Evolutionary conservation across 345 rosid species (phyloP), one percentile per base, ranked within the genome.

Genomic region (Salix purpurea): DNA sequence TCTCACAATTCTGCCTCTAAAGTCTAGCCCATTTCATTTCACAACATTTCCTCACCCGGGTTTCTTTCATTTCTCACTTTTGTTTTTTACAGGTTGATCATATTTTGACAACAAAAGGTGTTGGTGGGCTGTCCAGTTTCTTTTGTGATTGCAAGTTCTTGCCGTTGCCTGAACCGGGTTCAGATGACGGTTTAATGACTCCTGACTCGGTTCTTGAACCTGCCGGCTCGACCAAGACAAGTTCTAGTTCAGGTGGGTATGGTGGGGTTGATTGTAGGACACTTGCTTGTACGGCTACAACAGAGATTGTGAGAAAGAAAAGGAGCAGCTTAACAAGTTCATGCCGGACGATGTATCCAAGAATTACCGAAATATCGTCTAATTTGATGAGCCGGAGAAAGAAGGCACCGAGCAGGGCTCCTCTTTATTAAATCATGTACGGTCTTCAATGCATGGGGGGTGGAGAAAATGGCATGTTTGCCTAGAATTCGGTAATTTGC

Each of bases 381-480:
- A 83, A 65, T 65, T 75, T 87, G 74, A 83, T 87, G 76, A 94
- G 83, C 81, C 88, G 98, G 67, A 74, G 98, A 65, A 92, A 94
- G 88, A 91, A 84, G 72, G 85, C 94, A 9, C 98, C 98, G 37
- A 90, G 87, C 61, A 83, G 98, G 72, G 90, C 98, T 46, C 98
- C 98, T 26, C 91, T 94, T n/a, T 87, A 90, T 76, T 94, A 82
- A 90, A 67, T 21, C 39, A 54, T 19, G 32, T 62, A 73, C 61
- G 64, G 64, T 13, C 64, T 23, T 3, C 64, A 9, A 12, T n/a
- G 23, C 23, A 71, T 23, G 6, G 26, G 46, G 71, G 23, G 34
- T 23, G 48, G 13, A n/a, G 37, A 24, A 7, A 16, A 52, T 42
- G 74, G 7, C 50, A 15, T 16, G 18, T 4, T 40, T 74, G 54